phyloP scores from a whole-genome alignment of 176 grass and related monocot species.

The Bothriochloa decipiens region DNA sequence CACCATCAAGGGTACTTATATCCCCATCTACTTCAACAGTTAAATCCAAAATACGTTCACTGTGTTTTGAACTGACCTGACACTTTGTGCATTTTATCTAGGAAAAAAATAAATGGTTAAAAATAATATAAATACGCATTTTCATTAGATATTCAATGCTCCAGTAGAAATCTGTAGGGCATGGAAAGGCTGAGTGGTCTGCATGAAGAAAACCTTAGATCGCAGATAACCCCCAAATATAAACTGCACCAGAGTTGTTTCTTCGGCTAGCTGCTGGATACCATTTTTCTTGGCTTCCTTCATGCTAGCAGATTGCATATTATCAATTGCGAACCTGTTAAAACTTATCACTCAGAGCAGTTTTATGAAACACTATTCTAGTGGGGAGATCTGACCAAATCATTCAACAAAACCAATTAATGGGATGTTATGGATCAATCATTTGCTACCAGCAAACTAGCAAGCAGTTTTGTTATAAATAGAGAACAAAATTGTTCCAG shows the following conservation, averaged over 20 bases:
- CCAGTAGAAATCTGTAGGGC: slow-evolving; percentile 23
- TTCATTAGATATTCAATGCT: slow-evolving; percentile 26
- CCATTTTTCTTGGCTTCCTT: slow-evolving; percentile 67
- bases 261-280: slow-evolving; percentile 57
- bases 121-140: background rate
- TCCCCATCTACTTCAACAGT: slow-evolving; percentile 88
- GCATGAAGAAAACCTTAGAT: slow-evolving; percentile 69
- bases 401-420: slow-evolving; percentile 12
- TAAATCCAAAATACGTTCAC: slow-evolving; percentile 90
- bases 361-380: slow-evolving; percentile 29
- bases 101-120: slow-evolving; percentile 31
- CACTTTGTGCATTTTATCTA: slow-evolving; percentile 95
- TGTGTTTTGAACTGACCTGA: slow-evolving; percentile 64
- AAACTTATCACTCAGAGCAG: slow-evolving; percentile 37
- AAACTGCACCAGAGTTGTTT: slow-evolving; percentile 81
- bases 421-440: background rate
- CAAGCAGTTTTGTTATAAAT: background rate
- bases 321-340: slow-evolving; percentile 86
- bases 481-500: slow-evolving; percentile 2
- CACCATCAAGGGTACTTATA: slow-evolving; percentile 79
- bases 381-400: slow-evolving; percentile 7
- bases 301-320: slow-evolving; percentile 81
- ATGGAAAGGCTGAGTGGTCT: slow-evolving; percentile 4
- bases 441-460: background rate
- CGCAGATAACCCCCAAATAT: slow-evolving; percentile 89